A percentile compares a stretch with the other conserved stretches of the same genome.
These are phyloP conservation scores for Scheffersomyces segobiensis DNA, from an alignment of 1,139 yeast genomes.

Conservation along the genomic window DNA sequence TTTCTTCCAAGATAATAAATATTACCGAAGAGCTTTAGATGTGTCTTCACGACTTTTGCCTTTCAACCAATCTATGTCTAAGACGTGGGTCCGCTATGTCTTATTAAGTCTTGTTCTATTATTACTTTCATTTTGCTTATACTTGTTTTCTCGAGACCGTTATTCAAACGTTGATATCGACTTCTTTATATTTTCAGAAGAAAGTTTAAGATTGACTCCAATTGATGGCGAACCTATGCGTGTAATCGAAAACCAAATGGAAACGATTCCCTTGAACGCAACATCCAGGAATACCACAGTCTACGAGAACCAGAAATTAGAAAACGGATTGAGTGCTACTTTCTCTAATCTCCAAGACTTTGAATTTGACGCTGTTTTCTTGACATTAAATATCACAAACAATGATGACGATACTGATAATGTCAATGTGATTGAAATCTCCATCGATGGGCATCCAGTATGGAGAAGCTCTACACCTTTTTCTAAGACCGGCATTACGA, in stretches of 20 bases:
- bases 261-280: too few species aligned
- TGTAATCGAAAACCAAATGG: too few species aligned
- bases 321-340: conserved; percentile 3
- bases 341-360: too few species aligned
- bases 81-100: too few species aligned
- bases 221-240: neutral
- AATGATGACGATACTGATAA: neutral
- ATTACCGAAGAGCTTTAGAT: too few species aligned
- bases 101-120: too few species aligned
- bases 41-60: neutral
- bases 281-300: neutral
- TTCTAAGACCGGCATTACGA: too few species aligned
- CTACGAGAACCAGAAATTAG: neutral
- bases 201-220: too few species aligned
- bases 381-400: conserved; percentile 6
- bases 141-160: too few species aligned
- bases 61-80: neutral
- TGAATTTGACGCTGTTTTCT: conserved; percentile 4
- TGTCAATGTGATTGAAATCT: conserved; percentile 5
- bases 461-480: conserved; percentile 4
- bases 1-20: neutral
- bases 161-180: too few species aligned
- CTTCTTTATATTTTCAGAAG: too few species aligned
- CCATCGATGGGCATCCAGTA: conserved; percentile 6
- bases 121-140: too few species aligned